Evolutionary conservation across 306 rosid genomes (phyloP).

Genomic region (Delonix regia): DNA sequence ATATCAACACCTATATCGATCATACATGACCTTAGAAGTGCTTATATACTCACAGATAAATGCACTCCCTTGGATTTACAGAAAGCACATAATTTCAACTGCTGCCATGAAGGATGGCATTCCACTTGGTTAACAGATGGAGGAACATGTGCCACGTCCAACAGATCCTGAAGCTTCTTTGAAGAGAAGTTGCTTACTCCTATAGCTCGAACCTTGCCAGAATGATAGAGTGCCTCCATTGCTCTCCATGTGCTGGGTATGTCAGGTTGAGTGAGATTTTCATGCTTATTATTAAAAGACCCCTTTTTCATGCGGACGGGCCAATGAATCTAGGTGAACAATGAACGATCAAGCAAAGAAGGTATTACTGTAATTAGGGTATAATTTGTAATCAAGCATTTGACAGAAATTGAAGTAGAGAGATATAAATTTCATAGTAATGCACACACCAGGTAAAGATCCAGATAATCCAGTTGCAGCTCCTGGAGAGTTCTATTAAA

Average conservation of each 20-base stretch:
- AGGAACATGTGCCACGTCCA: slow-evolving; percentile 49
- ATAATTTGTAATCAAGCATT: no score
- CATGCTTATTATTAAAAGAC: slow-evolving; percentile 37
- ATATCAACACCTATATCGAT: no score
- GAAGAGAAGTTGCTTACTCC: slow-evolving; percentile 75
- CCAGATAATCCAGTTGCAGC: slow-evolving; percentile 63
- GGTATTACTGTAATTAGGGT: slow-evolving; percentile 9
- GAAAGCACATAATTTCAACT: slow-evolving; percentile 30
- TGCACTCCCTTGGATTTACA: no score
- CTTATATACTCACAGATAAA: no score
- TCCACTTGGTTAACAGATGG: slow-evolving; percentile 65
- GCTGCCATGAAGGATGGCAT: slow-evolving; percentile 54
- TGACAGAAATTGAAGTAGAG: no score
- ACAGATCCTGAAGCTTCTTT: slow-evolving; percentile 53
- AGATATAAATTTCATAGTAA: no score
- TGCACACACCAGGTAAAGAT: slow-evolving; percentile 58
- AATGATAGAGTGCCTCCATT: slow-evolving; percentile 57
- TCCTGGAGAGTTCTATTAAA: slow-evolving; percentile 51
- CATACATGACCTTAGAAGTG: no score
- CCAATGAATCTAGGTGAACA: slow-evolving; percentile 58
- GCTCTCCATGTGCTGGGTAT: slow-evolving; percentile 69
- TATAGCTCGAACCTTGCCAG: slow-evolving; percentile 63
- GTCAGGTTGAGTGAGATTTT: slow-evolving; percentile 48
- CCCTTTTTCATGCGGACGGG: slow-evolving; percentile 64
- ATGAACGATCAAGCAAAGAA: not conserved